These are phyloP conservation scores for Diaporthe helianthi DNA, from an alignment of 2,329 filamentous ascomycete species.

Conservation along the genomic window DNA sequence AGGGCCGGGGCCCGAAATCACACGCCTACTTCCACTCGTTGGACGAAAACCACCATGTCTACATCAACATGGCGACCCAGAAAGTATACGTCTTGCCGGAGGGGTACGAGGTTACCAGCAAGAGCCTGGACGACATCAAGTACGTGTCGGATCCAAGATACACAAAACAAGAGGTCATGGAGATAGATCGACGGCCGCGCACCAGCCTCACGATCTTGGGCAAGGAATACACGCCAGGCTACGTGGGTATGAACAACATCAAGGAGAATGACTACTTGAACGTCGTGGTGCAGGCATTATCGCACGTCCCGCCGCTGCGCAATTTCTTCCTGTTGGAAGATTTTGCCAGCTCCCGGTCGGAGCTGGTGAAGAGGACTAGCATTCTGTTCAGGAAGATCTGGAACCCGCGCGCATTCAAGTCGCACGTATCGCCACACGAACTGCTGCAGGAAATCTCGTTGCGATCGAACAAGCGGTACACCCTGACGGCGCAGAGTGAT, in stretches of 20 bases:
- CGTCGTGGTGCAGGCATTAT: slow-evolving; percentile 88
- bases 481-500: slow-evolving; percentile 87
- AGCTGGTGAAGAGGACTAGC: slow-evolving; percentile 86
- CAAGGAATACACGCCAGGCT: slow-evolving; percentile 89
- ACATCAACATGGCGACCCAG: slow-evolving; percentile 95
- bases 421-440: slow-evolving; percentile 96
- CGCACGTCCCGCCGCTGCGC: slow-evolving; percentile 86
- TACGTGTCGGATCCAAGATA: slow-evolving; percentile 94
- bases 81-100: slow-evolving; percentile 92
- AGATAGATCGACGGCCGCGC: slow-evolving; percentile 72
- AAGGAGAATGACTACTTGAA: slow-evolving; percentile 99
- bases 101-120: slow-evolving; percentile 94
- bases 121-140: slow-evolving; percentile 96
- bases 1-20: slow-evolving; percentile 90
- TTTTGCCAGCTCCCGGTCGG: slow-evolving; percentile 69
- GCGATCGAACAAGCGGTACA: slow-evolving; percentile 90
- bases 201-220: slow-evolving; percentile 79
- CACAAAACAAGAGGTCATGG: slow-evolving; percentile 78
- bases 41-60: slow-evolving; percentile 95
- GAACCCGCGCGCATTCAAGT: slow-evolving; percentile 96
- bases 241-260: slow-evolving; percentile 99
- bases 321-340: slow-evolving; percentile 93
- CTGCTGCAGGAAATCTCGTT: slow-evolving; percentile 93
- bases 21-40: slow-evolving; percentile 98
- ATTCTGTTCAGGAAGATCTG: slow-evolving; percentile 95